Evolutionary conservation across 345 rosid genomes (phyloP), one percentile per base, ranked within the genome.

Genomic region (Erodium maritimum): DNA sequence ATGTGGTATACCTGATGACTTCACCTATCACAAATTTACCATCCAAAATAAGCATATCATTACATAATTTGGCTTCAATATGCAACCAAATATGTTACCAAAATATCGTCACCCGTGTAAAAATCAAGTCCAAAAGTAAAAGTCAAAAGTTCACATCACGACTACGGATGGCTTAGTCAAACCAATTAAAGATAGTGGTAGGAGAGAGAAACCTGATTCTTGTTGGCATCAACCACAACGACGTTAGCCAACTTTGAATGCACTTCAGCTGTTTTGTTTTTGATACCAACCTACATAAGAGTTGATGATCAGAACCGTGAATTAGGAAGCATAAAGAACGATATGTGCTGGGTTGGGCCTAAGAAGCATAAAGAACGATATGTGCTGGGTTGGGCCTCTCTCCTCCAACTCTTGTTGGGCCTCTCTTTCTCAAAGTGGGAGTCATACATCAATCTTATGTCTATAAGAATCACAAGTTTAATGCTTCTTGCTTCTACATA

Each of bases 231-330:
- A 69, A 81, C 87, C 57, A 79, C 50, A 61, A 81, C 58, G 66
- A 61, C 69, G 51, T 70, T 78, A 17, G 72, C 60, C 57, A 81
- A 61, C 59, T 81, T 81, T 13, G 79, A 76, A 64, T 81, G 86
- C 2, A 81, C 86, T 66, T 78, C 83, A 51, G 84, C 72, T 33
- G 87, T 91, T 78, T 84, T 91, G 72, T 86, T 86, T 79, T 91
- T 91, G 19, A 91, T 79, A 46, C 98, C 95, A 72, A 91, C 96
- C 98, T 91, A 66, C 45, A 69, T 48, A 67, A 50, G 58, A 42
- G 16, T 0, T 52, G 50, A 65, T 23, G 29, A 23, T 54, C 7
- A 66, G n/a, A 11, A 29, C 16, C 23, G 14, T 21, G 17, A 19
- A 7, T 14, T 10, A 11, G 8, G 19, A 54, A 14, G n/a, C n/a